Evolutionary conservation across 2,329 filamentous ascomycete genomes (phyloP).

Genomic region (Cryphonectria parasitica): DNA sequence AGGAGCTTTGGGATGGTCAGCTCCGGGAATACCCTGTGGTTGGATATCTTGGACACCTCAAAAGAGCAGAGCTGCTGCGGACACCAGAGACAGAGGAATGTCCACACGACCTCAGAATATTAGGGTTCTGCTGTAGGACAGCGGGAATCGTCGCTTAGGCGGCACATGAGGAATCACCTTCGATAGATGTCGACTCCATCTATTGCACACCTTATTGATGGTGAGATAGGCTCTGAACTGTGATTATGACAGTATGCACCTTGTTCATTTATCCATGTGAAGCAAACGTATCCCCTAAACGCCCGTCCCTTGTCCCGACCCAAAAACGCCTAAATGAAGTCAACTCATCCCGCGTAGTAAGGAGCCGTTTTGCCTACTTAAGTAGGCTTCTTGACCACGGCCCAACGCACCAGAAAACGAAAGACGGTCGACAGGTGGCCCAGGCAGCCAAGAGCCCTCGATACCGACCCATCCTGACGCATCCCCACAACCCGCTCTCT

Average conservation of each 20-base stretch:
- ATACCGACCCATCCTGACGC: not conserved
- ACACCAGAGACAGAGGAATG: not conserved
- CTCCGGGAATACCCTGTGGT: not conserved
- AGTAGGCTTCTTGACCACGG: not conserved
- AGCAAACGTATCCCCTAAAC: not conserved
- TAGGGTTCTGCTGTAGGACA: not conserved
- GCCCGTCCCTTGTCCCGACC: not conserved
- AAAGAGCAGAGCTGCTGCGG: not conserved
- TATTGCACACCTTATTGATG: not conserved
- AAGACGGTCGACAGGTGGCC: not conserved
- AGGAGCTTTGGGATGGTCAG: not conserved
- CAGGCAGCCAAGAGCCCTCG: not conserved
- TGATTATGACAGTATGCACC: not conserved
- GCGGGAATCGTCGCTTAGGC: not conserved
- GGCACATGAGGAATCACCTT: not conserved
- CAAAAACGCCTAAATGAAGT: not conserved
- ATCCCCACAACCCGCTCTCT: not conserved
- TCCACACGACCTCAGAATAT: not conserved
- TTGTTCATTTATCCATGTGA: not conserved
- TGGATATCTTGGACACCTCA: not conserved
- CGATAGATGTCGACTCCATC: not conserved
- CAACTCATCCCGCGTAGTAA: not conserved
- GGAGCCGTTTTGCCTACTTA: not conserved
- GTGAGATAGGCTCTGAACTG: not conserved
- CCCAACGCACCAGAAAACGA: not conserved